phyloP scores from a whole-genome alignment of 306 rosid genomes.

The Myrica gale region DNA sequence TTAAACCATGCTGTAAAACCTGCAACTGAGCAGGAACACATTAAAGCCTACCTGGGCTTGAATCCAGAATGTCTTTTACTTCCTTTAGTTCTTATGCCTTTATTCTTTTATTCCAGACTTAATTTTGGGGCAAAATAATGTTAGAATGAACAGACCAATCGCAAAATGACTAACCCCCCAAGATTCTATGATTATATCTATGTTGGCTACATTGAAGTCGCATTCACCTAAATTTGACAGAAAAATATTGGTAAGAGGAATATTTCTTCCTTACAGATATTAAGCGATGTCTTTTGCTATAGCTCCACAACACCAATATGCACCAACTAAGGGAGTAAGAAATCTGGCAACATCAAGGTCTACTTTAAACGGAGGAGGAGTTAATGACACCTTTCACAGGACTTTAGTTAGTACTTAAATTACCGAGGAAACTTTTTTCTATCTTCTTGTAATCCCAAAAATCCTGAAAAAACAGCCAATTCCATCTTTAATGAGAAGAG shows the following conservation, averaged over 20 bases:
- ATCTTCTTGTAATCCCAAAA: too few relatives aligned
- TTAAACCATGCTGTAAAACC: not conserved
- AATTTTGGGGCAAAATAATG: not conserved
- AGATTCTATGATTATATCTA: not conserved
- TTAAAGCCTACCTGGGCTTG: not conserved
- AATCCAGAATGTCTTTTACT: not conserved
- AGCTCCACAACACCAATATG: constrained; percentile 1
- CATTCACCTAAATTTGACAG: not conserved
- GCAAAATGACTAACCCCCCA: not conserved
- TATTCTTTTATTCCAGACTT: not conserved
- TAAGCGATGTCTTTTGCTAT: not conserved
- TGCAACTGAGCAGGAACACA: not conserved
- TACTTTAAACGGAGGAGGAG: too few relatives aligned
- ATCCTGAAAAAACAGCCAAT: too few relatives aligned
- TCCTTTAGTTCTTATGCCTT: not conserved
- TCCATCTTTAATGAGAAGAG: not conserved
- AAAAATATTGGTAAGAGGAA: not conserved
- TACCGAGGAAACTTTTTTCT: too few relatives aligned
- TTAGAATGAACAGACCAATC: constrained; percentile 14
- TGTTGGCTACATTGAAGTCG: too few relatives aligned
- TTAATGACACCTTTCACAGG: too few relatives aligned
- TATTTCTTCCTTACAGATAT: not conserved
- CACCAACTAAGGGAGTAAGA: not conserved
- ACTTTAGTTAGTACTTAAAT: too few relatives aligned
- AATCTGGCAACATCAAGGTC: not conserved